Evolutionary conservation across 345 rosid species (phyloP).

Genomic region (Lepidium aucheri): DNA sequence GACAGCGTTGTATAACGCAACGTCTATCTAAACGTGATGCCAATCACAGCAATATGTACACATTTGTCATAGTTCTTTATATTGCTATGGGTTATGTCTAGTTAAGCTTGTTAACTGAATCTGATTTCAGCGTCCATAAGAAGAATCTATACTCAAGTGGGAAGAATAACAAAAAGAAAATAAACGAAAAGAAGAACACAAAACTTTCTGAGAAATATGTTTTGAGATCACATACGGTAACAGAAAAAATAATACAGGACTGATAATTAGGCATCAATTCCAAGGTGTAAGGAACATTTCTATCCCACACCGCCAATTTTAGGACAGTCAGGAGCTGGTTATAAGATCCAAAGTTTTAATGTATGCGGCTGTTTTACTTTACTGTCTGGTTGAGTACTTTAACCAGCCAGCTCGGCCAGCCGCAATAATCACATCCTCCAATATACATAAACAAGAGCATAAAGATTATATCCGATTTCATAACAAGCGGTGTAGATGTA

Average conservation of each 20-base stretch:
- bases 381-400: slow-evolving; percentile 56
- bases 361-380: slow-evolving; percentile 73
- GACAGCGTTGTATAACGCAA: too few relatives aligned
- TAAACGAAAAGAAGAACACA: not conserved
- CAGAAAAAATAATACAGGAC: not conserved
- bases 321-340: slow-evolving; percentile 67
- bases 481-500: slow-evolving; percentile 1
- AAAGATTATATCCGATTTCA: not conserved
- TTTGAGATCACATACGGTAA: not conserved
- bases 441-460: not conserved
- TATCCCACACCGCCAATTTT: slow-evolving; percentile 56
- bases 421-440: slow-evolving; percentile 29
- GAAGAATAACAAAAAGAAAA: not conserved
- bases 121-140: not conserved
- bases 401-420: slow-evolving; percentile 97
- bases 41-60: not conserved
- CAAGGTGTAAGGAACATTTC: slow-evolving; percentile 36
- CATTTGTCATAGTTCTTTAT: not conserved
- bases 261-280: not conserved
- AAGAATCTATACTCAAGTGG: not conserved
- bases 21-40: too few relatives aligned
- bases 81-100: not conserved
- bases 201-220: not conserved
- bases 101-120: not conserved
- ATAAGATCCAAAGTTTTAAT: slow-evolving; percentile 30